Evolutionary conservation across 2,329 filamentous ascomycete species (phyloP), one percentile per base, ranked within the genome.

Genomic region (Phyllosticta paracitricarpa): DNA sequence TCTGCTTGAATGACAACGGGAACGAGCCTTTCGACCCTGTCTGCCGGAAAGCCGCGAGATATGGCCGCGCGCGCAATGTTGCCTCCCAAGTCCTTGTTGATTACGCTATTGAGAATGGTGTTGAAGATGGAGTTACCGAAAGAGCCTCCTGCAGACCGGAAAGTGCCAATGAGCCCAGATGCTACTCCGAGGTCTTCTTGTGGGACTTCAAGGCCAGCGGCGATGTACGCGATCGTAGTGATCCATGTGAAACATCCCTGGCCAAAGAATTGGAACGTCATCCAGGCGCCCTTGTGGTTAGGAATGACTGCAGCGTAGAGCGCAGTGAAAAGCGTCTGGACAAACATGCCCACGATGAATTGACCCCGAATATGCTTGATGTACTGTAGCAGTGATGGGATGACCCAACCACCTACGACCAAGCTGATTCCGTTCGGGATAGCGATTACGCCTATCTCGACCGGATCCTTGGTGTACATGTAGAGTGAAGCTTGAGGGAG

Each of bases 1-100:
- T 72, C 68, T 52, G 69, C 71, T 56, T 70, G 56, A 17, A 69
- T 68, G 4, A 71, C 69, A 4, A 69, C 69, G 0, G 70, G 69
- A 17, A 72, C 66, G 33, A 75, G 66, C 14, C 26, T 17, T 8
- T n/a, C 10, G 7, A 58, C 7, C n/a, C 48, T 10, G 2, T 30
- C 12, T 1, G 57, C 63, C 0, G 35, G 28, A 28, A 35, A 56
- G 1, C 71, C 72, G 3, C 65, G 65, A 4, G 56, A 54, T 7
- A 72, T 33, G 24, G 72, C 73, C 0, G 70, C 69, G 4, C 52
- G 56, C 6, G 66, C 65, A 40, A 76, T 67, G 6, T 68, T 66
- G 4, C 63, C 58, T 2, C 63, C 68, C 1, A 74, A 66, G 51
- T 70, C 62, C 25, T 64, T 65, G 62, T 69, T 68, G 33, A 69